Evolutionary conservation across 176 grass and related monocot species (phyloP).

Genomic region (Eleusine coracana): DNA sequence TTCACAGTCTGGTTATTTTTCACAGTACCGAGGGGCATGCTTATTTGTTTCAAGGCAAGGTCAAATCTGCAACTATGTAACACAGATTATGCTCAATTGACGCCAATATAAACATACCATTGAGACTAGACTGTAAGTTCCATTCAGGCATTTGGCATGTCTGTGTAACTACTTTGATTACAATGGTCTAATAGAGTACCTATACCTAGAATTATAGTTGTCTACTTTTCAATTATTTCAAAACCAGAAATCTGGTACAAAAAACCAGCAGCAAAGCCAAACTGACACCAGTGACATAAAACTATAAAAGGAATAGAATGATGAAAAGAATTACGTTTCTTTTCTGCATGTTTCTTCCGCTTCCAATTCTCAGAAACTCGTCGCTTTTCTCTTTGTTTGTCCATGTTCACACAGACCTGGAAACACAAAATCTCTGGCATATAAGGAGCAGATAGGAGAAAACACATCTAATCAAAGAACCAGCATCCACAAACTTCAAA

Average conservation of each 20-base stretch:
- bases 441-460: constrained; percentile 2
- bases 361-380: constrained; percentile 61
- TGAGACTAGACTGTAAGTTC: background rate
- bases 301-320: background rate
- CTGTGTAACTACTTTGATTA: background rate
- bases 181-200: background rate
- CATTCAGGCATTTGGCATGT: background rate
- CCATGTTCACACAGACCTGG: constrained; percentile 76
- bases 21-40: background rate
- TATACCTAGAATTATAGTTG: background rate
- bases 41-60: background rate
- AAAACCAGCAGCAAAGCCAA: constrained; percentile 9
- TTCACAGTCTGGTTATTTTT: background rate
- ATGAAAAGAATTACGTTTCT: constrained; percentile 57
- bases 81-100: background rate
- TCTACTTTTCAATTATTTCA: background rate
- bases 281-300: background rate
- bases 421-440: constrained; percentile 14
- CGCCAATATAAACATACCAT: background rate
- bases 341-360: constrained; percentile 69
- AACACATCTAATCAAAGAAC: background rate
- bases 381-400: constrained; percentile 67
- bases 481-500: background rate
- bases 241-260: background rate
- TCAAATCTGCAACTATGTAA: background rate